Percentiles rank a stretch among this genome's conserved stretches.
Evolutionary conservation across 1,284 basidiomycete genomes (phyloP).

Genomic region (Volvariella surrecta): DNA sequence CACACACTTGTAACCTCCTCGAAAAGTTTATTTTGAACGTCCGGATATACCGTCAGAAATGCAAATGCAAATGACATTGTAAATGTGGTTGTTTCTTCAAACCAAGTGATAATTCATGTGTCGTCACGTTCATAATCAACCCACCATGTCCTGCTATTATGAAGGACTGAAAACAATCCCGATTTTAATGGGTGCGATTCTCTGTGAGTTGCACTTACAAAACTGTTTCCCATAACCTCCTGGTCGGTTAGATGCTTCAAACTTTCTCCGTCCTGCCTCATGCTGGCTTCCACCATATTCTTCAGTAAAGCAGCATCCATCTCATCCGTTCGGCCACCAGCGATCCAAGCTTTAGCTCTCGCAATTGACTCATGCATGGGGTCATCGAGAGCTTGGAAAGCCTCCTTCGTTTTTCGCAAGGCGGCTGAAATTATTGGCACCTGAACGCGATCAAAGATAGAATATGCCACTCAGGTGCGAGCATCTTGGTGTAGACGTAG

Average conservation of each 20-base stretch:
- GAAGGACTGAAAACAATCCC: background rate
- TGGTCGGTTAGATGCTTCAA: background rate
- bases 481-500: background rate
- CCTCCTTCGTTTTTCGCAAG: too few species aligned
- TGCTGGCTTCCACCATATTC: background rate
- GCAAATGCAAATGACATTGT: background rate
- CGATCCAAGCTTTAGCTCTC: background rate
- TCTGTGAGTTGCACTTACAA: background rate
- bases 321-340: background rate
- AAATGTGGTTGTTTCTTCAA: background rate
- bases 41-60: background rate
- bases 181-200: too few species aligned
- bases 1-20: background rate
- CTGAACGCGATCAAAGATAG: background rate
- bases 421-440: background rate
- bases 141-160: background rate
- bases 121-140: background rate
- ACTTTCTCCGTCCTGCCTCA: background rate
- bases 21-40: background rate
- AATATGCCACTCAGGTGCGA: background rate
- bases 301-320: background rate
- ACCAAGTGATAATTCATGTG: background rate
- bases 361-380: background rate
- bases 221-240: background rate
- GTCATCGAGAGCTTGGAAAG: background rate